Evolutionary conservation across 2,329 filamentous ascomycete species (phyloP), one percentile per base, ranked within the genome.

Genomic region (Colletotrichum abscissum): DNA sequence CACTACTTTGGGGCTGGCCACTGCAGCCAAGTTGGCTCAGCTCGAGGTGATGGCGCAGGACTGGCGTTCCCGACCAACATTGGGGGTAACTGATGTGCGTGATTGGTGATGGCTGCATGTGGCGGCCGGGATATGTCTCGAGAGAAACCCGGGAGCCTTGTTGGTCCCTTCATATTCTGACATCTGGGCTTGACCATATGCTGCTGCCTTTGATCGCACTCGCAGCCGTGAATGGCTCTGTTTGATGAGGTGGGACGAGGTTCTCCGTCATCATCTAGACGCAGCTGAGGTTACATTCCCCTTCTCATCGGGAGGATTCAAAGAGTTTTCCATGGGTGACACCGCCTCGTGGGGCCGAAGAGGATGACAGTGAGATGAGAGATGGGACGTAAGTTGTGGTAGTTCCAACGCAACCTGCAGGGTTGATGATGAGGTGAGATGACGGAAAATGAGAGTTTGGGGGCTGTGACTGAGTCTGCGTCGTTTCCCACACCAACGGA

Each of bases 361-460:
- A 58, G 67, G 38, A 58, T 60, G 42, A 49, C 33, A 57, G 22
- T 60, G 55, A 69, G 58, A 69, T 24, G 67, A 26, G 22, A 26
- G 9, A 28, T 49, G 24, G 54, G 30, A 65, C 66, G 60, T 35
- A 57, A 55, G 66, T n/a, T 59, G 64, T 54, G 70, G 67, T 62
- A 49, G 46, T 26, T 46, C 55, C 22, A 28, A 65, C 64, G 70
- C 70, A 65, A 67, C 60, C 46, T 42, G 67, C 67, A 73, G 67
- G 70, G 70, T 73, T 73, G 38, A 60, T 30, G 70, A 73, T 73
- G 70, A 73, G 70, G 70, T 73, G 70, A 73, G 71, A 73, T 57
- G 71, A 54, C 71, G 71, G 67, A 66, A 38, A 63, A 12, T 24
- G 24, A 71, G 62, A 33, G 49, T n/a, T n/a, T 38, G 52, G 62